phyloP scores from a whole-genome alignment of 176 grass and related monocot genomes.

The Aegilops longissima region DNA sequence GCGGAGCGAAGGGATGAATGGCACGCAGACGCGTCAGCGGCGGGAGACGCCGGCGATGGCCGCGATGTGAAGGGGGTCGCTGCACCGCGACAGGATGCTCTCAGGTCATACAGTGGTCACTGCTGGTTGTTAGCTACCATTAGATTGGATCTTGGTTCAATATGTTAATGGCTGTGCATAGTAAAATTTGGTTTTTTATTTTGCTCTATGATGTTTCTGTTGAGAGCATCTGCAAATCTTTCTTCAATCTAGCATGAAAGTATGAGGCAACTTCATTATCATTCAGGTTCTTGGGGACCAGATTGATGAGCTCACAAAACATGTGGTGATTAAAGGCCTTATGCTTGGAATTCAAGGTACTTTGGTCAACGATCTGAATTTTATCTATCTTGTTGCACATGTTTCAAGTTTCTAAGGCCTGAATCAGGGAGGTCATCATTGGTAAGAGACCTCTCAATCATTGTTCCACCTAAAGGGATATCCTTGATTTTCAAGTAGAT shows the following conservation, averaged over 20 bases:
- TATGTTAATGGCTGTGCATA: too few species aligned
- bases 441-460: constrained; percentile 39
- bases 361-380: constrained; percentile 91
- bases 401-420: constrained; percentile 79
- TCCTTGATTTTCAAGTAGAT: neutral
- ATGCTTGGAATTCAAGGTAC: constrained; percentile 88
- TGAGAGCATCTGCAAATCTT: neutral
- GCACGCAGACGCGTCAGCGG: constrained; percentile 62
- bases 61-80: constrained; percentile 72
- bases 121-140: too few species aligned
- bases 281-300: constrained; percentile 80
- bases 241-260: neutral
- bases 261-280: constrained; percentile 10
- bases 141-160: too few species aligned
- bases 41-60: constrained; percentile 65
- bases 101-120: neutral
- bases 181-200: too few species aligned
- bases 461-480: neutral
- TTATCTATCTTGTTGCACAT: constrained; percentile 83
- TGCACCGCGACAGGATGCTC: constrained; percentile 69
- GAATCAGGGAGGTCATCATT: constrained; percentile 81
- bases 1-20: constrained; percentile 79
- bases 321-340: constrained; percentile 95
- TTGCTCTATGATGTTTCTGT: constrained; percentile 41
- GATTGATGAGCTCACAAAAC: constrained; percentile 83